These are phyloP conservation scores for Stropharia rugosoannulata DNA, from an alignment of 768 basidiomycete species.

Conservation along the genomic window DNA sequence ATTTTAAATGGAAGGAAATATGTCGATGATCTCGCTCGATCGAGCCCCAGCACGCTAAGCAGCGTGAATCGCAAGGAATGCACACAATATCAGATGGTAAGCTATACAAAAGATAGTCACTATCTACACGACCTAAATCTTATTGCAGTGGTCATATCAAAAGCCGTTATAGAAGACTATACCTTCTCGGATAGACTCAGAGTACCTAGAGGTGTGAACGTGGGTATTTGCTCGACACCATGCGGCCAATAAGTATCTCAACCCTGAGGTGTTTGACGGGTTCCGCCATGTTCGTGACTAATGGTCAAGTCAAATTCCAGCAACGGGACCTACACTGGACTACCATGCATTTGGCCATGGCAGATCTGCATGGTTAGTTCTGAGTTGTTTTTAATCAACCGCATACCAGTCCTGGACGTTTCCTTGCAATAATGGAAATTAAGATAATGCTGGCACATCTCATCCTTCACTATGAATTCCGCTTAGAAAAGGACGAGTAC, in stretches of 20 bases:
- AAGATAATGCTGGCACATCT: background rate
- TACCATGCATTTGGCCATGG: conserved; percentile 36
- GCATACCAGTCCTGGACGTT: background rate
- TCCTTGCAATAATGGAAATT: background rate
- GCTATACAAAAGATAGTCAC: background rate
- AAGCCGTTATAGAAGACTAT: conserved; percentile 35
- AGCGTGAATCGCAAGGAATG: conserved; percentile 33
- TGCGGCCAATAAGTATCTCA: conserved; percentile 12
- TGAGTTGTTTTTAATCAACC: background rate
- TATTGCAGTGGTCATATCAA: conserved; percentile 19
- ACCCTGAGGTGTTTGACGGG: conserved; percentile 38
- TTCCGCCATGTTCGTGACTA: conserved; percentile 35
- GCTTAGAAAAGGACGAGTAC: background rate
- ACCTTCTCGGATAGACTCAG: conserved; percentile 42
- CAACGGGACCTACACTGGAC: conserved; percentile 18
- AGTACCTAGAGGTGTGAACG: conserved; percentile 35
- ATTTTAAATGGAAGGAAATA: conserved; percentile 27
- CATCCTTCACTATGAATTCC: background rate
- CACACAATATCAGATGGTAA: conserved; percentile 5
- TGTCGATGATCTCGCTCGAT: conserved; percentile 32
- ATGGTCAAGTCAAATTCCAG: conserved; percentile 22
- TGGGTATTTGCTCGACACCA: conserved; percentile 10
- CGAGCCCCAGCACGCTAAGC: conserved; percentile 21
- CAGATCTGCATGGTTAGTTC: conserved; percentile 23
- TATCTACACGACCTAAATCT: background rate